phyloP scores from a whole-genome alignment of 2,329 filamentous ascomycete species.

The Eutypella sp. region DNA sequence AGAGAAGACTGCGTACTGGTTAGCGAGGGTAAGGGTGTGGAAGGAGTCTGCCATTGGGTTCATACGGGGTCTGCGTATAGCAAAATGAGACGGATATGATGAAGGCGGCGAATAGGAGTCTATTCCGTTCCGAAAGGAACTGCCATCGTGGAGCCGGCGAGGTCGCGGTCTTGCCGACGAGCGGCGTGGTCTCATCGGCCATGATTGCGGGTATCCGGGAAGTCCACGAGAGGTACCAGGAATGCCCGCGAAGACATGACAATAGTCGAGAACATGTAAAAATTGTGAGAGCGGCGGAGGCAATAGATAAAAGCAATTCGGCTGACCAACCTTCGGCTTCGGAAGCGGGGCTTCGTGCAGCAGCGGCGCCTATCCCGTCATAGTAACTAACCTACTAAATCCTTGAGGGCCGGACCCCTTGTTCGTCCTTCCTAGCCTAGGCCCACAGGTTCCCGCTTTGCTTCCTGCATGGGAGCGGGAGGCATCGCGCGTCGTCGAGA shows the following conservation, averaged over 20 bases:
- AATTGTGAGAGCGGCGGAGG: too few species aligned
- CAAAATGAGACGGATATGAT: conserved; percentile 18
- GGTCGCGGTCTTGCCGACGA: conserved; percentile 11
- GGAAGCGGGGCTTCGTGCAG: too few species aligned
- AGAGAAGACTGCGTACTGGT: conserved; percentile 37
- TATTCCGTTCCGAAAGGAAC: conserved; percentile 7
- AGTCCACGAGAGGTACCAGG: background rate
- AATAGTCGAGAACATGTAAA: background rate
- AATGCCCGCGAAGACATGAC: background rate
- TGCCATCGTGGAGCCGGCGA: conserved; percentile 3
- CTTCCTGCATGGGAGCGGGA: too few species aligned
- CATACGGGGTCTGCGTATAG: conserved; percentile 20
- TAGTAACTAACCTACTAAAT: too few species aligned
- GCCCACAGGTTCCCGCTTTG: too few species aligned
- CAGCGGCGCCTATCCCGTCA: too few species aligned
- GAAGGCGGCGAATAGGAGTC: conserved; percentile 14
- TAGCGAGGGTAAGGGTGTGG: background rate
- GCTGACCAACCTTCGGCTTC: too few species aligned
- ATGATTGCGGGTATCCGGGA: conserved; percentile 2
- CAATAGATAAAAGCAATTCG: too few species aligned
- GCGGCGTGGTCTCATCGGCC: conserved; percentile 16
- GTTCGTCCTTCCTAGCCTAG: too few species aligned
- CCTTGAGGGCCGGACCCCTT: too few species aligned
- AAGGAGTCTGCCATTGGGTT: background rate
- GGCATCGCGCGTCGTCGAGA: too few species aligned